A percentile compares a stretch with the other conserved stretches of the same genome.
phyloP scores from a whole-genome alignment of 1,139 yeast genomes.

The Candida dubliniensis region DNA sequence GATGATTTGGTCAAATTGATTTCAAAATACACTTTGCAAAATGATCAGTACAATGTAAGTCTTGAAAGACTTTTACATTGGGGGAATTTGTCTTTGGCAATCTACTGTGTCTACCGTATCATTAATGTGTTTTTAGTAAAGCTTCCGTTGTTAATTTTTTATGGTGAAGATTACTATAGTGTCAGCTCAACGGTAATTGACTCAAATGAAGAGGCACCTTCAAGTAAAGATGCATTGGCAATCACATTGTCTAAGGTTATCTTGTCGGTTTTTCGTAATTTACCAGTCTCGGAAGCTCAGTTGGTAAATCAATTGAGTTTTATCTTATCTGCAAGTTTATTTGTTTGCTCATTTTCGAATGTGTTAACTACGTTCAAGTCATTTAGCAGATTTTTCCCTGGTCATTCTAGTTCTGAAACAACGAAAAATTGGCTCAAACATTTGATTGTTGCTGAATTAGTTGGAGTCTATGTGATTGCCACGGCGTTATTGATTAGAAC shows the following conservation, averaged over 20 bases:
- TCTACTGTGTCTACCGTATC: constrained; percentile 67
- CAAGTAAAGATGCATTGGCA: constrained; percentile 58
- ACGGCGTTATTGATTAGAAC: constrained; percentile 77
- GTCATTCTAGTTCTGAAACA: constrained; percentile 20
- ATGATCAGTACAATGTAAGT: constrained; percentile 5
- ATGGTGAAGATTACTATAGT: constrained; percentile 3
- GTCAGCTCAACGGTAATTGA: constrained; percentile 7
- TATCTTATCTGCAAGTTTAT: constrained; percentile 62
- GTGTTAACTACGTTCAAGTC: constrained; percentile 54
- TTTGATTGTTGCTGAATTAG: constrained; percentile 63
- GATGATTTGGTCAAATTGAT: constrained; percentile 28
- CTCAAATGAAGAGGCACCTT: constrained; percentile 12
- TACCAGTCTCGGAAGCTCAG: constrained; percentile 46
- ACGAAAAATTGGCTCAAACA: constrained; percentile 40
- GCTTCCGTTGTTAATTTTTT: constrained; percentile 29
- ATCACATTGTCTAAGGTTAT: constrained; percentile 61
- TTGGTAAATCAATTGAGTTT: constrained; percentile 66
- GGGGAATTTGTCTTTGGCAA: constrained; percentile 41
- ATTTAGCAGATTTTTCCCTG: constrained; percentile 34
- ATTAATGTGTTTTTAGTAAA: constrained; percentile 45
- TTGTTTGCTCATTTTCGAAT: constrained; percentile 66
- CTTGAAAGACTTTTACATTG: constrained; percentile 12
- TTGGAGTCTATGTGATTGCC: constrained; percentile 79
- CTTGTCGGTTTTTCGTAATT: constrained; percentile 24
- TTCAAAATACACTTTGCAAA: constrained; percentile 15